phyloP scores from a whole-genome alignment of 257 asterid genomes.

The Rhazya stricta region DNA sequence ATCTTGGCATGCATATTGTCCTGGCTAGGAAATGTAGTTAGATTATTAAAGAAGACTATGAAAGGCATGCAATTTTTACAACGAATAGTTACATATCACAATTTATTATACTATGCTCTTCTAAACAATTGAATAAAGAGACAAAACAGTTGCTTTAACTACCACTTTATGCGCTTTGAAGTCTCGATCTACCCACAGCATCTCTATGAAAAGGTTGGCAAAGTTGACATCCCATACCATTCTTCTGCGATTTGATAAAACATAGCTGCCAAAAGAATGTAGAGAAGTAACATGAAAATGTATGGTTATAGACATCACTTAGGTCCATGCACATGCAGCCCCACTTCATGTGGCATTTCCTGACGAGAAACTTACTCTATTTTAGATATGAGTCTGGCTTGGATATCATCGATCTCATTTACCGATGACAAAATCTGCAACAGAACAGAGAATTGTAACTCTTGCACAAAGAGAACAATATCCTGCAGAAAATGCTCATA shows the following conservation, averaged over 20 bases:
- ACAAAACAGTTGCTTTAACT: slow-evolving; percentile 10
- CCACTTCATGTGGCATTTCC: background rate
- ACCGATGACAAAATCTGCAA: slow-evolving; percentile 70
- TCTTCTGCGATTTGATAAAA: slow-evolving; percentile 66
- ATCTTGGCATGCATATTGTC: background rate
- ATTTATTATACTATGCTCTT: background rate
- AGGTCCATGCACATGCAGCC: background rate
- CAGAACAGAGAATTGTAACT: slow-evolving; percentile 11
- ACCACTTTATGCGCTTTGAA: slow-evolving; percentile 49
- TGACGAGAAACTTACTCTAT: slow-evolving; percentile 56
- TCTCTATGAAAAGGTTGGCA: slow-evolving; percentile 33
- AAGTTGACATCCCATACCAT: slow-evolving; percentile 60
- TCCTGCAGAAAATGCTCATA: background rate
- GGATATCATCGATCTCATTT: slow-evolving; percentile 53
- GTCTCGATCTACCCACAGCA: slow-evolving; percentile 47
- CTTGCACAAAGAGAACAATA: background rate
- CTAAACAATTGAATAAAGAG: background rate
- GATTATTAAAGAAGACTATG: background rate
- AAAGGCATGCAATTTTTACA: background rate
- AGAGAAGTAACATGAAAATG: background rate
- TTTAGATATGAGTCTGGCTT: slow-evolving; percentile 64
- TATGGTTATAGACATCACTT: background rate
- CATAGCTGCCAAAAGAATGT: slow-evolving; percentile 47
- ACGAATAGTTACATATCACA: background rate
- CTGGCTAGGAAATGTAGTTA: background rate